phyloP scores from a whole-genome alignment of 768 basidiomycete species.

The Ramaria sp. region DNA sequence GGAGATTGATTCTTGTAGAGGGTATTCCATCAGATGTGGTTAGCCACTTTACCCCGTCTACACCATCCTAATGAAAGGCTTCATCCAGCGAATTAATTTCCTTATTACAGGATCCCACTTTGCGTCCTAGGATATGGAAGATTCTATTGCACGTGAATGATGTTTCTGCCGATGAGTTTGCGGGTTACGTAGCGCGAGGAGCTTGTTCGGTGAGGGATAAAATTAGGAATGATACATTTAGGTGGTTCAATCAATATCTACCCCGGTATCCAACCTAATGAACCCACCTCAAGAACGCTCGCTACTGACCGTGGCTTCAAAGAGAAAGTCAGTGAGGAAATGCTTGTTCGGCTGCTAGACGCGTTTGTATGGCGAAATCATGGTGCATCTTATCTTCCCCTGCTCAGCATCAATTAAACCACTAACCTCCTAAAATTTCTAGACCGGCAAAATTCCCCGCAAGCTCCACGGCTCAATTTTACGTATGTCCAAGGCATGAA shows the following conservation, averaged over 20 bases:
- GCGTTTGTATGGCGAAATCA: conserved; percentile 96
- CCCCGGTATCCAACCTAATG: not conserved
- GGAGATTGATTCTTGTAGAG: conserved; percentile 82
- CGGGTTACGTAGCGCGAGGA: conserved; percentile 70
- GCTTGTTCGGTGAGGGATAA: conserved; percentile 85
- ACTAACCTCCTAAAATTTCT: conserved; percentile 1
- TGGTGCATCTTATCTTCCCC: conserved; percentile 32
- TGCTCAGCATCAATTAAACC: conserved; percentile 2
- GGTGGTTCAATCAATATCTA: conserved; percentile 32
- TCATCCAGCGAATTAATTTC: not conserved
- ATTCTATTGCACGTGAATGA: conserved; percentile 77
- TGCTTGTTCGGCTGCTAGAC: conserved; percentile 92
- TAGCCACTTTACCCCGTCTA: conserved; percentile 3
- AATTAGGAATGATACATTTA: conserved; percentile 93
- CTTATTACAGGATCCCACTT: conserved; percentile 54
- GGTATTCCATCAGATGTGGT: conserved; percentile 76
- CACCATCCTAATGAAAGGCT: not conserved
- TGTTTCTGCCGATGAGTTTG: conserved; percentile 62
- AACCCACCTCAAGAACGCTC: conserved; percentile 48
- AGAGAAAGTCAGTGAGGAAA: conserved; percentile 91
- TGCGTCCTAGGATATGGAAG: conserved; percentile 92
- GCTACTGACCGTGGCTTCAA: conserved; percentile 98
- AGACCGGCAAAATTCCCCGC: conserved; percentile 56
- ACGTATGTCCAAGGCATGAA: conserved; percentile 99
- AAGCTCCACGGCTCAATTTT: conserved; percentile 66